These are phyloP conservation scores for Erythrobasidium yunnanense DNA, from an alignment of 768 basidiomycete genomes.

Conservation along the genomic window DNA sequence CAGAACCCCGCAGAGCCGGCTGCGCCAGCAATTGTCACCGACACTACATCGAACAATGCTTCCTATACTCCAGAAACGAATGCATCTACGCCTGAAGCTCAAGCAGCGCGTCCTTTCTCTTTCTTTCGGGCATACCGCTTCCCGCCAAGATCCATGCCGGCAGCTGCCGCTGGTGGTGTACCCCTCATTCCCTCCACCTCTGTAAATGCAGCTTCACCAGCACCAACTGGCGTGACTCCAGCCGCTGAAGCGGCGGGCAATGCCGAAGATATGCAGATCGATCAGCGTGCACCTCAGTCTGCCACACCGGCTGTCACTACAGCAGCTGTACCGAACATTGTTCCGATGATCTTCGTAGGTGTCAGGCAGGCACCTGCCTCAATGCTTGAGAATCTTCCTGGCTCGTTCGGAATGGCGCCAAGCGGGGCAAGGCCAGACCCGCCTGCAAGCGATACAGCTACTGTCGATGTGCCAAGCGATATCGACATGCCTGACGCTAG, in stretches of 20 bases:
- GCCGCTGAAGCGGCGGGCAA: neutral
- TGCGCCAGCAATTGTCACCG: too few relatives aligned
- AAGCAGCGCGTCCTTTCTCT: neutral
- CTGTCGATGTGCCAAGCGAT: neutral
- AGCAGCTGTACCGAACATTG: neutral
- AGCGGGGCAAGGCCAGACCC: too few relatives aligned
- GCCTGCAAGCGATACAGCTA: neutral
- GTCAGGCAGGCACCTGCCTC: conserved; percentile 5
- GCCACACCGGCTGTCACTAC: neutral
- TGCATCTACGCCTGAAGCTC: neutral
- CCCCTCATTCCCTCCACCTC: neutral
- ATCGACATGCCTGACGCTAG: neutral
- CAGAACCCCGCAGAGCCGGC: neutral
- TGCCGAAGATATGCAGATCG: neutral
- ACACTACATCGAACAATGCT: neutral
- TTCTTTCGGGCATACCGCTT: conserved; percentile 30
- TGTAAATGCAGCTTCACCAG: neutral
- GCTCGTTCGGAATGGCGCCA: neutral
- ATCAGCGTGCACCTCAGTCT: neutral
- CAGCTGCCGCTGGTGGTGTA: neutral
- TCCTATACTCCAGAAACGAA: too few relatives aligned
- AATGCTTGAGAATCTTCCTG: neutral
- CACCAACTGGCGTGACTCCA: neutral
- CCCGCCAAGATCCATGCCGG: neutral
- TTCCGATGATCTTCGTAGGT: conserved; percentile 24